Percentiles rank a stretch among this genome's conserved stretches.
phyloP scores from a whole-genome alignment of 441 rosid genomes.

The Adansonia madagascariensis region DNA sequence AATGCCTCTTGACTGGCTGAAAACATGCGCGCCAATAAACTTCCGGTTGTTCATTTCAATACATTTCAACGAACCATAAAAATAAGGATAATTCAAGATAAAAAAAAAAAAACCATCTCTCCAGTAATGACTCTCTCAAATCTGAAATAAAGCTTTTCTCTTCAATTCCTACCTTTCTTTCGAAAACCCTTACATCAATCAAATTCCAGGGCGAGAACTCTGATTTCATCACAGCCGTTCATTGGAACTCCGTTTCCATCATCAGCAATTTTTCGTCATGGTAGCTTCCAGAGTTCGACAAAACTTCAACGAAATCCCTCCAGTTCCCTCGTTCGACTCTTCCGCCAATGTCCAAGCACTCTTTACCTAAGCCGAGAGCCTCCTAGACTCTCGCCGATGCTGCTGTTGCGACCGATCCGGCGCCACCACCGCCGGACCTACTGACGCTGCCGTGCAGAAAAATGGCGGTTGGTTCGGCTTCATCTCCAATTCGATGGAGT shows the following conservation, averaged over 20 bases:
- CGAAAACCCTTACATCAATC: not conserved
- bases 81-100: conserved; percentile 28
- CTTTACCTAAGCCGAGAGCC: conserved; percentile 63
- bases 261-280: conserved; percentile 41
- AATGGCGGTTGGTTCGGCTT: conserved; percentile 90
- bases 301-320: conserved; percentile 62
- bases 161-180: conserved; percentile 19
- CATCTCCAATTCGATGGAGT: conserved; percentile 75
- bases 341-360: conserved; percentile 54
- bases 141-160: conserved; percentile 45
- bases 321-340: conserved; percentile 50
- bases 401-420: conserved; percentile 61
- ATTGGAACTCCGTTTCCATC: conserved; percentile 51
- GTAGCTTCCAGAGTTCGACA: no score
- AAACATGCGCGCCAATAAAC: conserved; percentile 10
- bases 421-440: conserved; percentile 40
- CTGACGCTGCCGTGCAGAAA: conserved; percentile 61
- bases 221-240: conserved; percentile 76
- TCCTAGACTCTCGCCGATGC: conserved; percentile 79
- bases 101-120: not conserved
- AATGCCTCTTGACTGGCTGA: not conserved
- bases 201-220: conserved; percentile 73
- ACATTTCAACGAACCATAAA: conserved; percentile 16
- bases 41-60: not conserved
- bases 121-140: not conserved